Conservation (phyloP, 495 filamentous ascomycete species). For the Parathielavia hyrcaniae region DNA sequence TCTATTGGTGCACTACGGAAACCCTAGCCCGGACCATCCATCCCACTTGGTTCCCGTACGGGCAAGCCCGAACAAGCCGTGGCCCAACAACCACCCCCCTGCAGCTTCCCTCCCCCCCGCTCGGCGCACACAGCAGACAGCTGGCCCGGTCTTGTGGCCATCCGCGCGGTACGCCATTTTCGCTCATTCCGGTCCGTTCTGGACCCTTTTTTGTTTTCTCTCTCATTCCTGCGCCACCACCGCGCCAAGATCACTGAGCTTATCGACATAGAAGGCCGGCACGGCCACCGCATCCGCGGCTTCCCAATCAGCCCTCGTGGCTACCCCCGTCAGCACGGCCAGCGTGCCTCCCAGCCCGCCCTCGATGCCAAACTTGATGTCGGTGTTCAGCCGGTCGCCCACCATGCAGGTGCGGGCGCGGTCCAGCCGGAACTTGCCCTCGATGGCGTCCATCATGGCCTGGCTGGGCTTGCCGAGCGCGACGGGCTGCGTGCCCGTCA, state of each 20-base stretch:
- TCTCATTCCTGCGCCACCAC: constrained; percentile 16
- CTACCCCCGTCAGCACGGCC: constrained; percentile 85
- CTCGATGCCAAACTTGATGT: constrained; percentile 92
- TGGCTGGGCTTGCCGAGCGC: constrained; percentile 90
- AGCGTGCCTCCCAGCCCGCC: constrained; percentile 86
- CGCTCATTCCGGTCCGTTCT: no score
- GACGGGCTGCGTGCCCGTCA: constrained; percentile 61
- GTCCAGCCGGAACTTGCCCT: constrained; percentile 89
- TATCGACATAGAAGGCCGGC: constrained; percentile 75
- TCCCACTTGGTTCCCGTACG: no score
- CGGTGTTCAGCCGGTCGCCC: constrained; percentile 87
- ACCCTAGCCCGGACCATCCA: no score
- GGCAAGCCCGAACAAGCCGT: no score
- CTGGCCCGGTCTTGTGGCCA: no score
- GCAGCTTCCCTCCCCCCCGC: no score
- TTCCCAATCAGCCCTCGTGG: constrained; percentile 72
- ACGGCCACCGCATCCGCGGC: constrained; percentile 52
- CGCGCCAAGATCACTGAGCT: constrained; percentile 64
- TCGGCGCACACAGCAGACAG: no score
- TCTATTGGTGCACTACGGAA: no score
- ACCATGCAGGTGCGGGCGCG: constrained; percentile 88
- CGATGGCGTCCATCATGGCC: constrained; percentile 98
- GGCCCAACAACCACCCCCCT: no score
- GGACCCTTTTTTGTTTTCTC: no score
- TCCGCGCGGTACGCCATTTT: no score